Base-by-base conservation (phyloP, 495 filamentous ascomycete genomes). In the Poronia punctata region DNA sequence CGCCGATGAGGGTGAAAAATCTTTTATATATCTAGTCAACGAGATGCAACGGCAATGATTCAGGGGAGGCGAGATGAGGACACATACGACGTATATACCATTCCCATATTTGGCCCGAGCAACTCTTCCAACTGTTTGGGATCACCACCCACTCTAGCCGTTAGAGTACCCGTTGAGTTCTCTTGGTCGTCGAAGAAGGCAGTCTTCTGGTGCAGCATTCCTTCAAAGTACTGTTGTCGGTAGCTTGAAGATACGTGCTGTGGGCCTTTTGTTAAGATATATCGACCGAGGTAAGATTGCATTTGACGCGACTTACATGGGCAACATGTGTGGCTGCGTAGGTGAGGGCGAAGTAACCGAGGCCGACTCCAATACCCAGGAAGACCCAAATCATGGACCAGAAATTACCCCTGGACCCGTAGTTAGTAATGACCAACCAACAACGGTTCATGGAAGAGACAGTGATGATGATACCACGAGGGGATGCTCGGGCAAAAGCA, bases 101-200 rank as follows among this genome's bases (percentile, higher is more conserved):
- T 64, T 43, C 66, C 69, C 53, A 76, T 65, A 45, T 79, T 78
- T 17, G 65, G 51, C 7, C 76, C 74, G 15, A 83, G 54, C 2
- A 86, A 62, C 35, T 84, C 78, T 52, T 84, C 74, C 0, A 86
- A 52, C 9, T 75, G 66, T 23, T 71, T 76, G 3, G 81, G 78
- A 38, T 82, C 71, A 33, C 67, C 65, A 7, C 73, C 68, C 2
- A 84, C 64, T 5, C 70, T 68, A 3, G 76, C 68, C 5, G 73
- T 74, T 22, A 88, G 61, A 9, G 82, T 69, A 3, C 82, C 83
- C 5, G 72, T 65, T 0, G 79, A 69, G 45, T 85, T 82, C 32
- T 76, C 71, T 26, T 71, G 62, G 3, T 60, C 54, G 55, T 87
- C 82, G 44, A 82, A 87, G 57, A 80, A 86, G 0, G 67, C 53